Conservation (phyloP, 2,329 filamentous ascomycete genomes). For the Pyricularia pennisetigena region DNA sequence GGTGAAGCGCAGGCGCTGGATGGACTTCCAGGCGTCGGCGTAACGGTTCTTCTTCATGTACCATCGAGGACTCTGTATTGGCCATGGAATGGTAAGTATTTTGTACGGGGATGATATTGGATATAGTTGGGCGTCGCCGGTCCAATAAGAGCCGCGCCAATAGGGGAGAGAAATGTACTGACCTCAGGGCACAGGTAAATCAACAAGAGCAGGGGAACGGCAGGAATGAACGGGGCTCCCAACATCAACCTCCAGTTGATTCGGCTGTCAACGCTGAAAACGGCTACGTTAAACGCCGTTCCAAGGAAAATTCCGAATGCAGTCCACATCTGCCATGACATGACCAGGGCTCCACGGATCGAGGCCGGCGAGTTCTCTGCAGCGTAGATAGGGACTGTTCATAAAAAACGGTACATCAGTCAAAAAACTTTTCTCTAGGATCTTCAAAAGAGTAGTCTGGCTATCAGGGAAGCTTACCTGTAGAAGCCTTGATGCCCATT, state of each 20-base stretch:
- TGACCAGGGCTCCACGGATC: conserved; percentile 67
- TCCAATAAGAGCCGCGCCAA: neutral
- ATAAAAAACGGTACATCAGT: conserved; percentile 20
- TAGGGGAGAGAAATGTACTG: neutral
- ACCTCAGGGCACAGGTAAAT: conserved; percentile 60
- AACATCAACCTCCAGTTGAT: conserved; percentile 29
- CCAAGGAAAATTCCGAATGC: conserved; percentile 41
- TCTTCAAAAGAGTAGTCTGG: conserved; percentile 10
- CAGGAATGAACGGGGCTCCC: conserved; percentile 47
- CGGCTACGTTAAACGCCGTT: conserved; percentile 50
- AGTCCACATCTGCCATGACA: conserved; percentile 54
- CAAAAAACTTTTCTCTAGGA: neutral
- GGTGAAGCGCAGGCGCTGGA: conserved; percentile 41
- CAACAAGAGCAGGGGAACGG: conserved; percentile 44
- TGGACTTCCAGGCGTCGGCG: conserved; percentile 45
- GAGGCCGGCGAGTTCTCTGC: conserved; percentile 62
- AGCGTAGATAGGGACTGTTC: conserved; percentile 59
- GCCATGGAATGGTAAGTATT: neutral
- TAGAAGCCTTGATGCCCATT: conserved; percentile 65
- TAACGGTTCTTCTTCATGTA: conserved; percentile 58
- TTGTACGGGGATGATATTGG: neutral
- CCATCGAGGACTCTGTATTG: conserved; percentile 39
- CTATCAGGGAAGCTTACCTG: conserved; percentile 21
- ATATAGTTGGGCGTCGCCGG: neutral
- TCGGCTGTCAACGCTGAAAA: conserved; percentile 22